phyloP scores from a whole-genome alignment of 2,329 filamentous ascomycete genomes.

The Pyrenophora teres region DNA sequence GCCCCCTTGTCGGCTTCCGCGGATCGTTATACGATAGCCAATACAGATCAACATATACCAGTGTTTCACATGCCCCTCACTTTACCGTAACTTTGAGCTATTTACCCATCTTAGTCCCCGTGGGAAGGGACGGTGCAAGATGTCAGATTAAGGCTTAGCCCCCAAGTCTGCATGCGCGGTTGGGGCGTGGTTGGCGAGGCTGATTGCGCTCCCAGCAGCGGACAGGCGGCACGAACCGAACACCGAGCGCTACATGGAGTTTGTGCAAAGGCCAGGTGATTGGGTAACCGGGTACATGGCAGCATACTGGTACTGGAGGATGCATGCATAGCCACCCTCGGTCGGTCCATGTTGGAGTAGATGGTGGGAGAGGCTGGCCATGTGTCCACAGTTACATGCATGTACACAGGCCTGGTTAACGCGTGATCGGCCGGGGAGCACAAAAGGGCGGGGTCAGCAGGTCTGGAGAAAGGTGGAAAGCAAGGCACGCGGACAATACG shows the following conservation, averaged over 20 bases:
- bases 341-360: too few relatives aligned
- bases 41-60: too few relatives aligned
- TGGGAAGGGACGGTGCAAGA: background rate
- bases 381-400: too few relatives aligned
- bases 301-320: background rate
- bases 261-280: background rate
- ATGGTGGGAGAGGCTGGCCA: too few relatives aligned
- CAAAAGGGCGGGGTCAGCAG: background rate
- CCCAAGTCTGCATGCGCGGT: constrained; percentile 5
- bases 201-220: background rate
- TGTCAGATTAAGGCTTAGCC: constrained; percentile 5
- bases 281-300: background rate
- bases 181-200: constrained; percentile 6
- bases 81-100: background rate
- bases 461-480: background rate
- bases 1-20: too few relatives aligned
- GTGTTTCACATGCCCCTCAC: too few relatives aligned
- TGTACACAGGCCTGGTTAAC: too few relatives aligned
- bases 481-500: too few relatives aligned
- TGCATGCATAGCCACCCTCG: background rate
- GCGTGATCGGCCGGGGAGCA: background rate
- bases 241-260: background rate
- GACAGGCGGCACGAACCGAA: constrained; percentile 2
- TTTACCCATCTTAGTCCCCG: background rate
- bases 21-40: too few relatives aligned